A percentile compares a stretch with the other conserved stretches of the same genome.
phyloP scores from a whole-genome alignment of 2,329 filamentous ascomycete species.

The Onygenales sp. region DNA sequence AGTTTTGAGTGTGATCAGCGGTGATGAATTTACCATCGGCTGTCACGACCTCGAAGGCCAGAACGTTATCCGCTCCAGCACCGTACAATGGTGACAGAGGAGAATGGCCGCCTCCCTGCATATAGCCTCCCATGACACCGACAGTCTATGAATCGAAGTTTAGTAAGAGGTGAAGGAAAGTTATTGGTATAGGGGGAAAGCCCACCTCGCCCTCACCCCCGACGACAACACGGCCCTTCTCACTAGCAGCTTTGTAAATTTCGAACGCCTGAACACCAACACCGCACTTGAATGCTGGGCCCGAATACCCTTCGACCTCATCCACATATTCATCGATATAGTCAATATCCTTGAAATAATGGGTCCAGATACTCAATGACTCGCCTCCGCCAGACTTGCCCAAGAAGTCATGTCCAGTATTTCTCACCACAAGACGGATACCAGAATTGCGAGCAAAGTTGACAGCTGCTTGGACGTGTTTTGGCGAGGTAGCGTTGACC shows the following conservation, averaged over 20 bases:
- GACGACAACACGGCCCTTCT: constrained; percentile 1
- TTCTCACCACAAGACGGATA: constrained; percentile 37
- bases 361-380: constrained; percentile 29
- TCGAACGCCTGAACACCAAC: constrained; percentile 3
- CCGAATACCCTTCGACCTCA: constrained; percentile 15
- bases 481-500: constrained; percentile 22
- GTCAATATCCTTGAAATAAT: constrained; percentile 28
- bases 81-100: constrained; percentile 38
- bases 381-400: constrained; percentile 30
- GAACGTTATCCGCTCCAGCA: constrained; percentile 45
- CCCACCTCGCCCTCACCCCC: constrained; percentile 8
- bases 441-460: constrained; percentile 39
- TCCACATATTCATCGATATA: constrained; percentile 25
- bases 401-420: constrained; percentile 43
- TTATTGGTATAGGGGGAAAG: background rate
- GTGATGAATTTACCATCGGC: constrained; percentile 36
- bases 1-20: constrained; percentile 36
- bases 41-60: constrained; percentile 45
- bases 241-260: constrained; percentile 3
- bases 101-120: constrained; percentile 32
- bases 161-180: constrained; percentile 14
- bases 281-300: constrained; percentile 4
- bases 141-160: constrained; percentile 18
- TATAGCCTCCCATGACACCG: constrained; percentile 30
- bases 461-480: constrained; percentile 18